Base-by-base conservation (phyloP, 176 grass and related monocot genomes). In the Luzula sylvatica region DNA sequence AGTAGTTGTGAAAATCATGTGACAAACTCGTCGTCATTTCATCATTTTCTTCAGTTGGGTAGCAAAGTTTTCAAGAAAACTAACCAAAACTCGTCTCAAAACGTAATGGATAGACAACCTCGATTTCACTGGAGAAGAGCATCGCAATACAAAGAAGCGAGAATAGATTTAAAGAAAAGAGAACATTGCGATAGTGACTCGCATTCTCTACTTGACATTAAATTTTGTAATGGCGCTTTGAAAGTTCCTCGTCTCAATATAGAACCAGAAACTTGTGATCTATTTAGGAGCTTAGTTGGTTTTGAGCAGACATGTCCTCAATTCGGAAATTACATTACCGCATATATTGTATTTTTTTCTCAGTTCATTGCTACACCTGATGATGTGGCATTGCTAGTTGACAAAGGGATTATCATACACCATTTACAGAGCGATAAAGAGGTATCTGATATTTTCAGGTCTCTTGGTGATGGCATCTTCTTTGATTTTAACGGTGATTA, bases 141-240 rank as follows among this genome's bases (percentile, higher is more conserved):
- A 2, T 22, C 35, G 20, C 16, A 70, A 5, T 70, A 60, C 20
- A 21, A 70, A n/a, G 50, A 70, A 38, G 53, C 66, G 32, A 52
- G 66, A 19, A 47, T 72, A 46, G 50, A 42, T 20, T 27, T 15
- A 4, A 72, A 64, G 48, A 46, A 59, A 30, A 1, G 30, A 19
- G 30, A 42, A 27, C 3, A 50, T 20, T n/a, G n/a, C n/a, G n/a
- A n/a, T n/a, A n/a, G n/a, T n/a, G n/a, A n/a, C n/a, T 46, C 29
- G 2, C 19, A 43, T 64, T 72, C 57, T 64, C 54, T 72, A 20
- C 20, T 72, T 7, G 56, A 72, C 23, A 61, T 72, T 4, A 24
- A 9, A 15, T 72, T 72, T 42, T 8, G 9, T 32, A 38, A 64
- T 16, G 69, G 69, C 7, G 43, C 35, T 8, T 19, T 72, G 11